Base-by-base conservation (phyloP, 192 early-diverging fungal genomes). In the Coemansia javaensis region DNA sequence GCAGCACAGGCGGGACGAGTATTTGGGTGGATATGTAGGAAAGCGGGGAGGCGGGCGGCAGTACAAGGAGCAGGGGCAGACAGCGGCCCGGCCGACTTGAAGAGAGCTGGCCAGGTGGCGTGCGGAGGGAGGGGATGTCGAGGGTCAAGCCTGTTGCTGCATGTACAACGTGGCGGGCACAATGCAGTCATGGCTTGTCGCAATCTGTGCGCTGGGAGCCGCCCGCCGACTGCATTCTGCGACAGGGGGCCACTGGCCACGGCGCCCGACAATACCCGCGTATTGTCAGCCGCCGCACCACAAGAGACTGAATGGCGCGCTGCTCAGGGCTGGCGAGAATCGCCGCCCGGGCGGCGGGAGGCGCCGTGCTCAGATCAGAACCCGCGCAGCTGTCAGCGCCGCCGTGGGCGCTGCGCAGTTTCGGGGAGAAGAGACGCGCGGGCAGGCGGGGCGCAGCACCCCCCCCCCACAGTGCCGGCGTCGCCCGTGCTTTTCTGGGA, bases 131-230 rank as follows among this genome's bases (percentile, higher is more conserved):
- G 2, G 12, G 20, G 3, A 12, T 23, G 30, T 18, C 13, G 44
- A 14, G 30, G 43, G 30, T 5, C 16, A 33, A 13, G n/a, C 20
- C 11, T 2, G n/a, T n/a, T n/a, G 21, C 18, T 8, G 11, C 33
- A 8, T 27, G 11, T 17, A 25, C 31, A 25, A 31, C 14, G 18
- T 31, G 22, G 52, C 34, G 34, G 42, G 34, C 52, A 44, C 52
- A 44, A 33, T 28, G 11, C 11, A 13, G 31, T 32, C 35, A 47
- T 44, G 36, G 53, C 53, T 55, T 55, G 53, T 55, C 40, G 53
- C 16, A 47, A 47, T 32, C 36, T 45, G 36, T 17, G 44, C 25
- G 42, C 44, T 36, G 46, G 32, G 33, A 36, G 33, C 13, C 32
- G 14, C 30, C 16, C 16, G 10, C 24, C 2, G 11, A 13, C n/a